Percentiles rank a stretch among this genome's conserved stretches.
phyloP scores from a whole-genome alignment of 2,329 filamentous ascomycete genomes.

The Epicoccum sorghinum region DNA sequence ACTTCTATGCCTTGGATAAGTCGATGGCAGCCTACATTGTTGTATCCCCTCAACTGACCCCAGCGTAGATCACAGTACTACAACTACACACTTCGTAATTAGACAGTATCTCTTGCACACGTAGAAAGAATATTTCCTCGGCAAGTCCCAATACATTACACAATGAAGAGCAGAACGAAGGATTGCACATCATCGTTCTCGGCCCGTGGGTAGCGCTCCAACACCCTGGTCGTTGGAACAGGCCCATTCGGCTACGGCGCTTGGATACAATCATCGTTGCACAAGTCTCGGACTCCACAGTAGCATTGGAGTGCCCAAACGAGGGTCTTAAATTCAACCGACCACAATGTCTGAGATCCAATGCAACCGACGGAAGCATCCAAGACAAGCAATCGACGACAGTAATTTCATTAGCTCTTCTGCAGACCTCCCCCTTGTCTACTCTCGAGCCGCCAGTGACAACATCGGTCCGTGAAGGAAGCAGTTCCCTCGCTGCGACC shows the following conservation, averaged over 20 bases:
- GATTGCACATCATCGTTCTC: conserved; percentile 9
- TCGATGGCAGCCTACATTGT: too few relatives aligned
- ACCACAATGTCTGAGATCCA: conserved; percentile 1
- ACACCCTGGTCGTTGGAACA: conserved; percentile 13
- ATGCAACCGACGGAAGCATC: background rate
- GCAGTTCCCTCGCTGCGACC: conserved; percentile 36
- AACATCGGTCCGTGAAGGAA: background rate
- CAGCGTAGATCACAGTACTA: too few relatives aligned
- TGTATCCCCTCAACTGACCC: too few relatives aligned
- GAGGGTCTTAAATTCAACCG: background rate
- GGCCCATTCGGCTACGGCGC: conserved; percentile 11
- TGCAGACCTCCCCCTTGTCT: background rate
- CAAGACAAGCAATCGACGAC: background rate
- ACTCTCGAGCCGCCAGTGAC: conserved; percentile 5
- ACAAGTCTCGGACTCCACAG: conserved; percentile 1
- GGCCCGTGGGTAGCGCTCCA: conserved; percentile 13
- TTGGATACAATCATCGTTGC: conserved; percentile 9
- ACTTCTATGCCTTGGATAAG: too few relatives aligned
- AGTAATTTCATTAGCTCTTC: background rate
- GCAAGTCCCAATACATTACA: background rate
- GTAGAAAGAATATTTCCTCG: background rate
- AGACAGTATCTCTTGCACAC: too few relatives aligned
- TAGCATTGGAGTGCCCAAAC: conserved; percentile 6
- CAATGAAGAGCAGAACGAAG: conserved; percentile 1
- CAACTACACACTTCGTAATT: too few relatives aligned